phyloP scores from a whole-genome alignment of 2,329 filamentous ascomycete species.

The Cercospora citrullina region DNA sequence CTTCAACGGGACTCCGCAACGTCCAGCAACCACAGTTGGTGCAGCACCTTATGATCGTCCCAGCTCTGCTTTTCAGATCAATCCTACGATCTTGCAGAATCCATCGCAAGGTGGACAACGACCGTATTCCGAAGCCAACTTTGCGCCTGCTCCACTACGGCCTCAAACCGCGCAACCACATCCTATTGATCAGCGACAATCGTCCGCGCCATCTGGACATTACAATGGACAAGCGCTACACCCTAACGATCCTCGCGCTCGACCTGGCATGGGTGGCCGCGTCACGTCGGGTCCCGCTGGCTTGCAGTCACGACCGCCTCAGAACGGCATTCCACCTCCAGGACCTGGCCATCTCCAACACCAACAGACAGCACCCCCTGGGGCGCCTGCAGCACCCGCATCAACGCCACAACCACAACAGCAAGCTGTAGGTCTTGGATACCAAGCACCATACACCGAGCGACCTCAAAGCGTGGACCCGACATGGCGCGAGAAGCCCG shows the following conservation, averaged over 20 bases:
- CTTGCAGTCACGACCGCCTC: slow-evolving; percentile 18
- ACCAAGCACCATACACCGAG: slow-evolving; percentile 47
- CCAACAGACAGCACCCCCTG: slow-evolving; percentile 24
- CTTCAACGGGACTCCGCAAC: slow-evolving; percentile 37
- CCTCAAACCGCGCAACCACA: slow-evolving; percentile 26
- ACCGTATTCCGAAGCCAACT: slow-evolving; percentile 22
- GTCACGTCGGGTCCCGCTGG: slow-evolving; percentile 38
- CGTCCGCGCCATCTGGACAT: slow-evolving; percentile 18
- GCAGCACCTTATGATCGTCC: slow-evolving; percentile 54
- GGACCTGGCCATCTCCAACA: slow-evolving; percentile 26
- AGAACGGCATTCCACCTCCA: slow-evolving; percentile 18
- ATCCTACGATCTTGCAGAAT: slow-evolving; percentile 43
- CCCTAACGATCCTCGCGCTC: slow-evolving; percentile 24
- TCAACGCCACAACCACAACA: slow-evolving; percentile 24
- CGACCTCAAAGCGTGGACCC: slow-evolving; percentile 31
- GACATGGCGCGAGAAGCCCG: slow-evolving; percentile 20
- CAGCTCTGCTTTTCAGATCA: slow-evolving; percentile 54
- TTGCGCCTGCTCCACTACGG: slow-evolving; percentile 18
- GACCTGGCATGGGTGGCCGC: slow-evolving; percentile 28
- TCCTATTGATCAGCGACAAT: slow-evolving; percentile 26
- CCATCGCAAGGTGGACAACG: slow-evolving; percentile 28
- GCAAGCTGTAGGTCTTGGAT: slow-evolving; percentile 36
- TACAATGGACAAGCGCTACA: slow-evolving; percentile 22
- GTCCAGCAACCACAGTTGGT: slow-evolving; percentile 43
- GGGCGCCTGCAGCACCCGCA: slow-evolving; percentile 7